phyloP scores from a whole-genome alignment of 306 rosid species.

The Cicer bijugum region DNA sequence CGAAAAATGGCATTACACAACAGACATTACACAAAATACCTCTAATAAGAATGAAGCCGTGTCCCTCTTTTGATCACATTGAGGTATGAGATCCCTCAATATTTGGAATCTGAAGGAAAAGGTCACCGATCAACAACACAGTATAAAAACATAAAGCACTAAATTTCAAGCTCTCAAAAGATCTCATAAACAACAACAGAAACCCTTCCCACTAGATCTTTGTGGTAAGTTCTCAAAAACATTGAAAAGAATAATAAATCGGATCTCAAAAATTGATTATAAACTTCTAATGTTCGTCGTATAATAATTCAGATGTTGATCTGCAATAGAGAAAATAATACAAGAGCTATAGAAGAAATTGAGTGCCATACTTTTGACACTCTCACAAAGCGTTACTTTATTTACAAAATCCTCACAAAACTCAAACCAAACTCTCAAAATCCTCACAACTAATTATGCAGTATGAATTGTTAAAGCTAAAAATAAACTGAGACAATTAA shows the following conservation, averaged over 20 bases:
- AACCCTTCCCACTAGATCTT: not conserved
- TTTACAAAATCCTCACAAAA: slow-evolving; percentile 22
- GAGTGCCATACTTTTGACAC: slow-evolving; percentile 5
- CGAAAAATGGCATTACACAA: slow-evolving; percentile 4
- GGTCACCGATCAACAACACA: slow-evolving; percentile 43
- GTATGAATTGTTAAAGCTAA: not conserved
- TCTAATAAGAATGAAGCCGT: slow-evolving; percentile 92
- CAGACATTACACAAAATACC: slow-evolving; percentile 53
- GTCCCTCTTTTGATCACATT: slow-evolving; percentile 96
- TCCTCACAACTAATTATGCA: not conserved
- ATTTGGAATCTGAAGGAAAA: slow-evolving; percentile 82
- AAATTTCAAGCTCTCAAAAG: slow-evolving; percentile 18
- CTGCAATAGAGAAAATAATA: slow-evolving; percentile 8
- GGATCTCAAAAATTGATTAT: slow-evolving; percentile 13
- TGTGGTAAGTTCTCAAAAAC: not conserved
- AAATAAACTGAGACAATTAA: no score
- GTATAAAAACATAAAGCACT: slow-evolving; percentile 30
- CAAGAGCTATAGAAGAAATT: slow-evolving; percentile 20
- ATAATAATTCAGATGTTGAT: slow-evolving; percentile 29
- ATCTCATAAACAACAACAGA: not conserved
- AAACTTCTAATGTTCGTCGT: slow-evolving; percentile 1
- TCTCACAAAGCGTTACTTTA: not conserved
- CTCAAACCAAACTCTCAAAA: slow-evolving; percentile 11
- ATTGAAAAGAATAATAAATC: not conserved
- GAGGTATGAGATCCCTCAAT: slow-evolving; percentile 97